Percentiles rank a stretch among this genome's conserved stretches.
These are phyloP conservation scores for Dendrobium catenatum DNA, from an alignment of 106 monocot genomes.

Conservation along the genomic window DNA sequence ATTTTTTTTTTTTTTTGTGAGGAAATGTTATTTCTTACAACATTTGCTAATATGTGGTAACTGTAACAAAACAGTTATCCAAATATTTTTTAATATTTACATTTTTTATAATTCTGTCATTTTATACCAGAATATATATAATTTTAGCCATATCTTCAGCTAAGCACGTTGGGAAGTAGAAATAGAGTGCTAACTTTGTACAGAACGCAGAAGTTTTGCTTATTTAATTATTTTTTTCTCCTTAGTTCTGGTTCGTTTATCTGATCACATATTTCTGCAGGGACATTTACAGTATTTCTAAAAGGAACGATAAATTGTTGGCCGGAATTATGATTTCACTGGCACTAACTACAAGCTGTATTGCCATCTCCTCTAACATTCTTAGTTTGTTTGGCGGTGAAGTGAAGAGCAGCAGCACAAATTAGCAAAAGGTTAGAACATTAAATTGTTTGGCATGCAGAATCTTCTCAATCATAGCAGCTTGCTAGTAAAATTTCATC, in stretches of 20 bases:
- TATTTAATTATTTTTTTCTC: background rate
- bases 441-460: background rate
- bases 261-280: slow-evolving; percentile 14
- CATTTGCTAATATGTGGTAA: too few relatives aligned
- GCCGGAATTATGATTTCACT: slow-evolving; percentile 57
- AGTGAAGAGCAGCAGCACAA: background rate
- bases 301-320: slow-evolving; percentile 44
- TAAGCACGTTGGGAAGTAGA: too few relatives aligned
- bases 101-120: too few relatives aligned
- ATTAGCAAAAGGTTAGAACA: background rate
- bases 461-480: too few relatives aligned
- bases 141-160: too few relatives aligned
- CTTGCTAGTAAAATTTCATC: too few relatives aligned
- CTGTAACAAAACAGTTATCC: too few relatives aligned
- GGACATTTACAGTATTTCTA: slow-evolving; percentile 66
- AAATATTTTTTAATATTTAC: too few relatives aligned
- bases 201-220: background rate
- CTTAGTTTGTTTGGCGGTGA: slow-evolving; percentile 7
- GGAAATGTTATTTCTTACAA: too few relatives aligned
- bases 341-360: slow-evolving; percentile 59
- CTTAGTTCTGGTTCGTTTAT: background rate
- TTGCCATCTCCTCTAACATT: slow-evolving; percentile 58
- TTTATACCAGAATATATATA: too few relatives aligned
- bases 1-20: too few relatives aligned
- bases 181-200: too few relatives aligned